Percentiles rank a stretch among this genome's conserved stretches.
Evolutionary conservation across 768 basidiomycete species (phyloP).

Genomic region (Brasilioporus rufonigricans): DNA sequence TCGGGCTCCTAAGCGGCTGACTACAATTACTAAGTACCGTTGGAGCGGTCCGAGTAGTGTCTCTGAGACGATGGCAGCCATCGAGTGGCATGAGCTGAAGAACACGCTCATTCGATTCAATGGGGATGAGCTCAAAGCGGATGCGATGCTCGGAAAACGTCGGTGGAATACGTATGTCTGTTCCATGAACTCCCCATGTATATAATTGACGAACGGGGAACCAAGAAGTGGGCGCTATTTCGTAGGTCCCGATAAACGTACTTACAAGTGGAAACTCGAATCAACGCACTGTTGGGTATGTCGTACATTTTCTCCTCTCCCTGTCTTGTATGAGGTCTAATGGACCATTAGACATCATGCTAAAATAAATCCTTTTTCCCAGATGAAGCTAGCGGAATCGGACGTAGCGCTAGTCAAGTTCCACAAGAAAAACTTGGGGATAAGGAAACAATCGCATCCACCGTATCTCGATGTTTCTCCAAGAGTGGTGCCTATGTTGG

Average conservation of each 20-base stretch:
- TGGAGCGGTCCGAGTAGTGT: slow-evolving; percentile 20
- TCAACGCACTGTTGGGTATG: slow-evolving; percentile 26
- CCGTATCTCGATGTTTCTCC: slow-evolving; percentile 28
- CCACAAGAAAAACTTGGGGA: slow-evolving; percentile 24
- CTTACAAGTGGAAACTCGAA: slow-evolving; percentile 37
- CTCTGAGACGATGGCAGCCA: slow-evolving; percentile 31
- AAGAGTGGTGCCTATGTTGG: slow-evolving; percentile 20
- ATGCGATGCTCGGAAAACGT: slow-evolving; percentile 21
- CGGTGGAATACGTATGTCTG: slow-evolving; percentile 23
- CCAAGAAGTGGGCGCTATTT: slow-evolving; percentile 31
- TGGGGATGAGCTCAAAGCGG: slow-evolving; percentile 27
- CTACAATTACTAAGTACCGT: slow-evolving; percentile 25
- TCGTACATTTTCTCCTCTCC: not conserved
- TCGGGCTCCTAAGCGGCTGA: slow-evolving; percentile 12
- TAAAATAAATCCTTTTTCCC: not conserved
- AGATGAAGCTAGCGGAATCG: slow-evolving; percentile 23
- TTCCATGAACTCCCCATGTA: not conserved
- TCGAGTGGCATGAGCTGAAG: slow-evolving; percentile 33
- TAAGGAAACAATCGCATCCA: slow-evolving; percentile 20
- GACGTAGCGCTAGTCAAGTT: slow-evolving; percentile 16
- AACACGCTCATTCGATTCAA: slow-evolving; percentile 31
- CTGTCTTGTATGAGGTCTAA: too few relatives aligned
- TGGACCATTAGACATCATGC: not conserved
- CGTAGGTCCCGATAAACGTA: slow-evolving; percentile 30
- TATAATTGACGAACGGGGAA: not conserved